Base-by-base conservation (phyloP, 2,329 filamentous ascomycete genomes). In the Exophiala alcalophila region DNA sequence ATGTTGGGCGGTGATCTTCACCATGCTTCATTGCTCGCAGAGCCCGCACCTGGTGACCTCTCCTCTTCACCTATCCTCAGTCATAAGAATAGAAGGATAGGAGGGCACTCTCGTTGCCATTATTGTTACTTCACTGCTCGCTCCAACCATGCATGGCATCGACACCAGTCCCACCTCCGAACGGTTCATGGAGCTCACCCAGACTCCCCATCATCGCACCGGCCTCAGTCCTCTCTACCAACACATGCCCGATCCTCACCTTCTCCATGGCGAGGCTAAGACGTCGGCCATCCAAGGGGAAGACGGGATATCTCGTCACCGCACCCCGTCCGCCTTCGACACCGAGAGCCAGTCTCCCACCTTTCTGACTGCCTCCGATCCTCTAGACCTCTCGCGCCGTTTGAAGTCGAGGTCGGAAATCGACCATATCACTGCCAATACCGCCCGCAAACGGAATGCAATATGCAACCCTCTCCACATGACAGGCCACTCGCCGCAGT, bases 371-470 rank as follows among this genome's bases (percentile, higher is more conserved):
- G 80, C 82, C 53, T 84, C 79, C 58, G 91, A 97, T 57, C 91
- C 91, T 0, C 92, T 88, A 65, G 79, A 82, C 40, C 80, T 97
- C 3, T 80, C 85, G 1, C 77, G 78, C 2, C 81, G 79, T 40
- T 78, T 92, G 63, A 97, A 95, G 69, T 81, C 84, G 14, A 72
- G 80, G 20, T 77, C 75, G 12, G 86, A 96, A 62, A 79, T 96
- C 52, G 77, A 81, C 24, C 72, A 78, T 56, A 91, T 94, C 63
- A 80, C 80, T 50, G 83, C 88, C 44, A 94, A 94, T 61, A 85
- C 81, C 2, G 85, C 84, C 5, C 80, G 83, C 50, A 91, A 90
- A 68, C 81, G 86, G 36, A 74, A 76, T 58, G 73, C 69, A 47
- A 72, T 59, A 59, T 54, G 51, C 40, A 64, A 65, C 2, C 66